Percentiles rank a stretch among this genome's conserved stretches.
Evolutionary conservation across 805 yeast species (phyloP).

Genomic region (Lipomyces anomalus): DNA sequence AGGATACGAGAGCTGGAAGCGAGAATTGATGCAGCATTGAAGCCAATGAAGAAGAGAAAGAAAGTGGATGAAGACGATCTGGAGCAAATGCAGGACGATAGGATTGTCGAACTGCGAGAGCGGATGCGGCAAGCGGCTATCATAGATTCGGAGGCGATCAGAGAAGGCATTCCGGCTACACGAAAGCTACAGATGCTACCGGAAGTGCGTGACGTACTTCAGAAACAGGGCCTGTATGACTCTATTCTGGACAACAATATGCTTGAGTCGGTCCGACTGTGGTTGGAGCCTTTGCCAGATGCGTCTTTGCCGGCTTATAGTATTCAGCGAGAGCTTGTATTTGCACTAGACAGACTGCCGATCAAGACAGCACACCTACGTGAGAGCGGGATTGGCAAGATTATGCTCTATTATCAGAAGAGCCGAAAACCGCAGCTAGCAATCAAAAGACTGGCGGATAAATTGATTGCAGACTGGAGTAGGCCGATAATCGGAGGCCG

Average conservation of each 20-base stretch:
- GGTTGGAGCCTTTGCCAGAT: constrained; percentile 98
- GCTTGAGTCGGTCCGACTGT: constrained; percentile 85
- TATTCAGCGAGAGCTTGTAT: constrained; percentile 81
- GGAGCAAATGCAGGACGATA: constrained; percentile 92
- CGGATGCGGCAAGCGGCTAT: constrained; percentile 75
- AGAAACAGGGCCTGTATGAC: constrained; percentile 81
- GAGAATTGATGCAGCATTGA: constrained; percentile 69
- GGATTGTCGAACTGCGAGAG: constrained; percentile 71
- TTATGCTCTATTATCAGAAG: constrained; percentile 86
- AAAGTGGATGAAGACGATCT: constrained; percentile 85
- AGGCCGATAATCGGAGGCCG: constrained; percentile 69
- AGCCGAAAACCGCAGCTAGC: constrained; percentile 82
- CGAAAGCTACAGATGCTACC: constrained; percentile 74
- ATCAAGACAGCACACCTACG: constrained; percentile 92
- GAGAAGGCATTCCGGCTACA: constrained; percentile 63
- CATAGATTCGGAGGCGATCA: constrained; percentile 46
- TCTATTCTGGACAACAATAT: constrained; percentile 90
- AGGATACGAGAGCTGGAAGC: constrained; percentile 77
- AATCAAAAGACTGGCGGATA: constrained; percentile 83
- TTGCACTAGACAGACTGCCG: constrained; percentile 69
- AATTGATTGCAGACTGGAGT: constrained; percentile 87
- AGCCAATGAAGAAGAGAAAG: constrained; percentile 50
- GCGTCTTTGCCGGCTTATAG: constrained; percentile 96
- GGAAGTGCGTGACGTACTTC: constrained; percentile 66
- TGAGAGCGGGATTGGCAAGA: constrained; percentile 91